These are phyloP conservation scores for Takakia lepidozioides DNA, from an alignment of 225 moss, liverwort and hornwort genomes.

Conservation along the genomic window DNA sequence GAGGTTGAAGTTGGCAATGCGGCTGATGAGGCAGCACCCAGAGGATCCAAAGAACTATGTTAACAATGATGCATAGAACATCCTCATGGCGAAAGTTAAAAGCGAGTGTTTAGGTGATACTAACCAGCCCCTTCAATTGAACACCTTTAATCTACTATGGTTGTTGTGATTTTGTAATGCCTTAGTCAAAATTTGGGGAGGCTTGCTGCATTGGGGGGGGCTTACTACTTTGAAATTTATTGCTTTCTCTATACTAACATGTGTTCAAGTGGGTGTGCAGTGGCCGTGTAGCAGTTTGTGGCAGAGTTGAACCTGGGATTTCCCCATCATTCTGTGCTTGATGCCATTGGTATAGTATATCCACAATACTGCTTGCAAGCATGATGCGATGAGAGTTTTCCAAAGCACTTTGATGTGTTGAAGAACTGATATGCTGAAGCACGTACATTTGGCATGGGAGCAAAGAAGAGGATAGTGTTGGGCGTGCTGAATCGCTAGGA, in stretches of 20 bases:
- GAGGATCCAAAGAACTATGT: not conserved
- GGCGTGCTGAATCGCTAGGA: not conserved
- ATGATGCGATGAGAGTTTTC: not conserved
- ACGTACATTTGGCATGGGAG: not conserved
- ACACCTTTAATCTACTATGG: not conserved
- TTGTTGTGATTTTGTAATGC: not conserved
- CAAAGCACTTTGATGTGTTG: no score
- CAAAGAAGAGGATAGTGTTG: not conserved
- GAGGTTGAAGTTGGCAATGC: no score
- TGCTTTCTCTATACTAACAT: no score
- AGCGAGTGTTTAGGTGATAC: no score
- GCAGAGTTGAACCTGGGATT: not conserved
- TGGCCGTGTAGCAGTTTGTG: not conserved
- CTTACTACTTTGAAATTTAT: no score
- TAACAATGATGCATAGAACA: not conserved
- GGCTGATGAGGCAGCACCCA: no score
- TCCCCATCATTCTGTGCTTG: not conserved
- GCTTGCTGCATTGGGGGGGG: no score
- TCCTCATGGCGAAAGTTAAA: not conserved
- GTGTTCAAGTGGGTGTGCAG: no score
- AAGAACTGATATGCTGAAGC: not conserved
- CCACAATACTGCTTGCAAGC: no score
- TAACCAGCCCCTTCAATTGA: no score
- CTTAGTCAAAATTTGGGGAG: no score
- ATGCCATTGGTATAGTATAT: not conserved